Evolutionary conservation across 306 rosid species (phyloP).

Genomic region (Prinsepia uniflora): DNA sequence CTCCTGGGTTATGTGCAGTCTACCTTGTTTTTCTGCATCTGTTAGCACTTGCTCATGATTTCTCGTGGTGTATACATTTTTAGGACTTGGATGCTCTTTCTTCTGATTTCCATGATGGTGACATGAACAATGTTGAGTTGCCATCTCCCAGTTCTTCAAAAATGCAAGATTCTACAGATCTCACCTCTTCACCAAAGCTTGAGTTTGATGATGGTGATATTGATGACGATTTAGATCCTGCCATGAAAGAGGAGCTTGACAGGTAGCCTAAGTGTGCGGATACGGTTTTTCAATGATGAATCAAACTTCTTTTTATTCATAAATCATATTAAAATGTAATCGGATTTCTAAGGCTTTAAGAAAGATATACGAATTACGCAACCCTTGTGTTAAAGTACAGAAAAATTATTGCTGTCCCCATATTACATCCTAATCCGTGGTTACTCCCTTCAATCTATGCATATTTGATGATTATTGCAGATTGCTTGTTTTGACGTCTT

Average conservation of each 20-base stretch:
- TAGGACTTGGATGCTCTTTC: conserved; percentile 55
- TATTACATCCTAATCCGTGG: neutral
- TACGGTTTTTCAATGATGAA: conserved; percentile 15
- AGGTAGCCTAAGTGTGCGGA: conserved; percentile 43
- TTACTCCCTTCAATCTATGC: neutral
- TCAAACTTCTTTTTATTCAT: neutral
- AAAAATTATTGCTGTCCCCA: neutral
- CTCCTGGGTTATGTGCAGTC: neutral
- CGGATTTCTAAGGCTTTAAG: neutral
- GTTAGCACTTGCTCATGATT: neutral
- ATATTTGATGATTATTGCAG: neutral
- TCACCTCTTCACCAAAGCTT: conserved; percentile 32
- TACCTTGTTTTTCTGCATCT: neutral
- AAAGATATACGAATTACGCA: neutral
- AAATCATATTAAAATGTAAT: conserved; percentile 1
- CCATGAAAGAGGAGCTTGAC: conserved; percentile 82
- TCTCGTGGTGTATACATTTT: conserved; percentile 20
- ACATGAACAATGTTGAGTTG: conserved; percentile 30
- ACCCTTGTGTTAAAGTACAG: neutral
- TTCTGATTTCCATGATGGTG: conserved; percentile 39
- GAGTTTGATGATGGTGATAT: conserved; percentile 63
- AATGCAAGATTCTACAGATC: conserved; percentile 44
- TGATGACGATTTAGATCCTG: conserved; percentile 87
- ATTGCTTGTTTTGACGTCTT: neutral
- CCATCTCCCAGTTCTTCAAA: conserved; percentile 45